Evolutionary conservation across 768 basidiomycete genomes (phyloP).

Genomic region (Crucibulum laeve): DNA sequence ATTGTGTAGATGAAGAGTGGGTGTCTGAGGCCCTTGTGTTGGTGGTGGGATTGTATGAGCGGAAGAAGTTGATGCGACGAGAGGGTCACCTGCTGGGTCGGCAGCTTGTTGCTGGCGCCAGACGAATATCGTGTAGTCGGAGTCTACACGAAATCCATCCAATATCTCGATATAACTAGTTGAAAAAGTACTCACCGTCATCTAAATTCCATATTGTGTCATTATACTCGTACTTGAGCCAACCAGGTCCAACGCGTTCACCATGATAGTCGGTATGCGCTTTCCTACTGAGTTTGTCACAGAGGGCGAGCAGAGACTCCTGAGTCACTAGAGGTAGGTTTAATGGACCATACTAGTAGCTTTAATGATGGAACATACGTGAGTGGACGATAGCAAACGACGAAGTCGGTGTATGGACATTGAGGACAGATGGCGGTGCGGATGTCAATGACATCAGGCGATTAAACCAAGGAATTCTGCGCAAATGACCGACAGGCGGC

Average conservation of each 20-base stretch:
- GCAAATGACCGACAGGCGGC: too few relatives aligned
- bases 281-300: slow-evolving; percentile 71
- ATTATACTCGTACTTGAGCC: slow-evolving; percentile 85
- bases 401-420: slow-evolving; percentile 71
- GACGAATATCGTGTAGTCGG: slow-evolving; percentile 84
- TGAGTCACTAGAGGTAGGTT: slow-evolving; percentile 48
- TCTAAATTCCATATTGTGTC: slow-evolving; percentile 82
- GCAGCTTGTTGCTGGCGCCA: slow-evolving; percentile 54
- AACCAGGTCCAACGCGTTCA: slow-evolving; percentile 66
- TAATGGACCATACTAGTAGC: not conserved
- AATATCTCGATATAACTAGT: slow-evolving; percentile 3
- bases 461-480: not conserved
- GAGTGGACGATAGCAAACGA: slow-evolving; percentile 78
- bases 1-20: slow-evolving; percentile 63
- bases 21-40: slow-evolving; percentile 18
- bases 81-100: slow-evolving; percentile 8
- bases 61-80: slow-evolving; percentile 21
- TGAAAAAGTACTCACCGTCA: slow-evolving; percentile 54
- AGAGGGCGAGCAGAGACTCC: slow-evolving; percentile 60
- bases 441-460: slow-evolving; percentile 14
- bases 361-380: slow-evolving; percentile 37
- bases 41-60: slow-evolving; percentile 8
- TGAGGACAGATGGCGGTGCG: slow-evolving; percentile 44
- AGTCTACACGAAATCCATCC: too few relatives aligned
- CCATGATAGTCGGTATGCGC: slow-evolving; percentile 51